phyloP scores from a whole-genome alignment of 1,284 basidiomycete genomes.

The Cryptococcus neoformans region DNA sequence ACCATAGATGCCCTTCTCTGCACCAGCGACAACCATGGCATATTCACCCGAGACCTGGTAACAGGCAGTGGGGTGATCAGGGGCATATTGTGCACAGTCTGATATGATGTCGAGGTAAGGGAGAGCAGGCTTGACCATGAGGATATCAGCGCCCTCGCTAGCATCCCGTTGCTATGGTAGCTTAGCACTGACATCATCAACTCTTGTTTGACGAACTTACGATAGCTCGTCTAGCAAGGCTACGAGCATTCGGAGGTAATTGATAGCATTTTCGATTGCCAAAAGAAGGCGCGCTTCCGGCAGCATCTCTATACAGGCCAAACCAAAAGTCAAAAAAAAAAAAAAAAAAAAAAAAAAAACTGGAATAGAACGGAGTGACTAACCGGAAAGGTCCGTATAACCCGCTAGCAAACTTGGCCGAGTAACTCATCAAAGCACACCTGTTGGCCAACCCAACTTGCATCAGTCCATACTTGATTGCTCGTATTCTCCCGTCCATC shows the following conservation, averaged over 20 bases:
- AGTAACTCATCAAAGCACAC: conserved; percentile 93
- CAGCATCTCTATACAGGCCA: conserved; percentile 69
- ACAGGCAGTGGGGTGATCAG: conserved; percentile 85
- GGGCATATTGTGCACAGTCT: conserved; percentile 77
- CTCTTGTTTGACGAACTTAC: conserved; percentile 54
- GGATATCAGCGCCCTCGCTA: conserved; percentile 93
- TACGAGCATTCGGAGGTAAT: conserved; percentile 81
- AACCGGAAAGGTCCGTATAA: conserved; percentile 96
- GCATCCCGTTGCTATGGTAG: conserved; percentile 74
- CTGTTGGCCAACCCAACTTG: conserved; percentile 78
- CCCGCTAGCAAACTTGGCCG: conserved; percentile 97
- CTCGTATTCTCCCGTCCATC: conserved; percentile 95
- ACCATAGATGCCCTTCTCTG: conserved; percentile 88
- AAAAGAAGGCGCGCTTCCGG: conserved; percentile 89
- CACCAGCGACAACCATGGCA: conserved; percentile 94
- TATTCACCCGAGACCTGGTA: conserved; percentile 98
- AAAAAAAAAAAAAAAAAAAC: too few relatives aligned
- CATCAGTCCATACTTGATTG: conserved; percentile 84
- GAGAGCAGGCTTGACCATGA: conserved; percentile 97
- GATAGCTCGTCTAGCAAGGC: conserved; percentile 89
- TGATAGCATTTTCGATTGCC: conserved; percentile 98
- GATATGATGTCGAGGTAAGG: conserved; percentile 96
- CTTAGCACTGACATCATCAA: neutral
- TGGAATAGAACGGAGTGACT: conserved; percentile 20
- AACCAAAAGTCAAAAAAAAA: neutral